Base-by-base conservation (phyloP, 768 basidiomycete genomes). In the Podaxis sp. region DNA sequence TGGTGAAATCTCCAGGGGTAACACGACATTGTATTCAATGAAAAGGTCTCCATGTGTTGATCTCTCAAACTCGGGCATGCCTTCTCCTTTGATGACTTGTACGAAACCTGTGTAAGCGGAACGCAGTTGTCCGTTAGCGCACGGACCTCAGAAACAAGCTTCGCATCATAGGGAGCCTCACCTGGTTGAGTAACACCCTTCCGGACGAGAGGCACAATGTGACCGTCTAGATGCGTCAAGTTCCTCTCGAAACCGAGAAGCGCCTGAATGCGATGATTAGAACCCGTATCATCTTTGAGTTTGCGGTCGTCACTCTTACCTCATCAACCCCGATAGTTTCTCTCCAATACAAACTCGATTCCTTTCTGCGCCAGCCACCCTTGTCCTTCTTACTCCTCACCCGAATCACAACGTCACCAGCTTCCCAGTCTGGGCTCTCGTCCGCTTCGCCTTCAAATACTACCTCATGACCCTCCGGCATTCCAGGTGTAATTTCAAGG, bases 371-470 rank as follows among this genome's bases (percentile, higher is more conserved):
- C 87, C 90, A 99, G 2, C 88, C 86, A 53, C 93, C 95, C 66
- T 84, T 84, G 63, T 87, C 84, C 68, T 87, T 87, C 74, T 83
- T 83, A 69, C 89, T 95, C 67, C 90, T 80, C 15, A 99, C 88
- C 56, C 95, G 80, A 52, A 99, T 80, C 40, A 99, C 81, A 54
- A 99, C 86, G 75, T 99, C 96, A 7, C 97, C 97, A 5, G 97
- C 80, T 70, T 96, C 95, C 92, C 92, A 97, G 68, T 99, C 97
- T 2, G 94, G 93, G 61, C 82, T 91, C 77, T 99, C 96, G 72
- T 99, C 97, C 51, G 92, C 92, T 73, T 98, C 96, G n/a, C 94
- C 95, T 68, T 97, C 93, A 64, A 95, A 98, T 0, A 96, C 83
- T 40, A 96, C 85, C 73, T 99, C 93, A 69, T 92, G 88, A 1